Base-by-base conservation (phyloP, 2,329 filamentous ascomycete genomes). In the Claviceps sp. region DNA sequence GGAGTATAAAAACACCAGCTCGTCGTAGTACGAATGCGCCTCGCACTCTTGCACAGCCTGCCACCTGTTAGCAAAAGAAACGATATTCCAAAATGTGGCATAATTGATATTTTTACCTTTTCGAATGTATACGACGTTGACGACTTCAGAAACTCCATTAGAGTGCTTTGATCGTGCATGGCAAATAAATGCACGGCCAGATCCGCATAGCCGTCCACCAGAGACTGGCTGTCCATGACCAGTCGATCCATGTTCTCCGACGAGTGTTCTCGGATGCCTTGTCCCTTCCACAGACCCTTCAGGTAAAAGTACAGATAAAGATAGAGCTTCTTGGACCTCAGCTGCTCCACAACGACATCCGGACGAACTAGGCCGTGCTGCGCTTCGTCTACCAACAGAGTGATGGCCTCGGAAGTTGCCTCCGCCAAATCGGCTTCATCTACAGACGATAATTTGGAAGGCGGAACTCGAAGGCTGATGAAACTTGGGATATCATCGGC, bases 231-330 rank as follows among this genome's bases (percentile, higher is more conserved):
- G 54, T 83, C 81, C 57, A 76, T 71, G 7, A 79, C 65, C 3
- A 83, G 66, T 11, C 76, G 72, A 47, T 83, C 79, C 42, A 72
- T 72, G 43, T 74, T 77, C 55, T 79, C 77, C 20, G 71, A 71
- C 20, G 67, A 66, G 57, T 76, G 71, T 52, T 79, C 76, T 53
- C 71, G 68, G 38, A 84, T 76, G 9, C 78, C 79, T 54, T 88
- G 79, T 1, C 87, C 88, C 54, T 77, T 79, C 90, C 91, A 98
- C 2, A 98, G 73, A 0, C 84, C 82, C 13, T 86, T 83, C 24
- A 98, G 76, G 65, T 98, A 98, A 68, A 97, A 94, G 70, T 86
- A 97, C 0, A 95, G 77, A 62, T 95, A 96, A 0, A 88, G 72
- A 49, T 81, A 73, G 49, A 86, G 71, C 18, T 82, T 75, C 55